Base-by-base conservation (phyloP, 2,329 filamentous ascomycete species). In the Colletotrichum sp. region DNA sequence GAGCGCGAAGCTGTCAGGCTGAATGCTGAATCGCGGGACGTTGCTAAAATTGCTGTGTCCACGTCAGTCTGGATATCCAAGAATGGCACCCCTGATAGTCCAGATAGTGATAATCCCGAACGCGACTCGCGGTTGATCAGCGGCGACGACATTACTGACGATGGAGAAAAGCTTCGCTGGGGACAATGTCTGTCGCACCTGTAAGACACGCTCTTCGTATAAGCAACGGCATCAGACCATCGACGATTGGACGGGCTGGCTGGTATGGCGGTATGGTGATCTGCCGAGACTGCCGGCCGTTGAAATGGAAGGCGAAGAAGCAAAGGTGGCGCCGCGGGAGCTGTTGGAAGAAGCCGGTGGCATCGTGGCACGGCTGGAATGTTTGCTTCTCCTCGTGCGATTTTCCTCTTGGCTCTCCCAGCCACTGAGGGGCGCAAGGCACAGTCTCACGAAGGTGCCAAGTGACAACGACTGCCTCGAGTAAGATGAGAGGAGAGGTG, bases 341-440 rank as follows among this genome's bases (percentile, higher is more conserved):
- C 10, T 24, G 32, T 22, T 24, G 30, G 30, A 62, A 32, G n/a
- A 48, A 32, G 32, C 24, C 70, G 16, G 44, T 39, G 65, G 18
- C 48, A 73, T 75, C 69, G 57, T 75, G 64, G 48, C 59, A 73
- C 59, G 59, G 65, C 59, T 69, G 64, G 48, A 65, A 69, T 69
- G 64, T 69, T 76, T 76, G 70, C 73, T 74, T 69, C 39, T 74
- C n/a, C 39, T 75, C 30, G 69, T 75, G 69, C 64, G 52, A 75
- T 72, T 30, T 24, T 18, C 52, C 13, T 18, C 24, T 48, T 28
- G 64, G 26, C 36, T 32, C 36, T 32, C 36, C 34, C 63, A 52
- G 63, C 24, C 39, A 68, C 70, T 32, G 22, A 68, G 69, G 63
- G 22, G 39, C 36, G 44, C 26, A 28, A 75, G n/a, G 57, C 55